Conservation (phyloP, 2,329 filamentous ascomycete species). For the Botryotinia globosa region DNA sequence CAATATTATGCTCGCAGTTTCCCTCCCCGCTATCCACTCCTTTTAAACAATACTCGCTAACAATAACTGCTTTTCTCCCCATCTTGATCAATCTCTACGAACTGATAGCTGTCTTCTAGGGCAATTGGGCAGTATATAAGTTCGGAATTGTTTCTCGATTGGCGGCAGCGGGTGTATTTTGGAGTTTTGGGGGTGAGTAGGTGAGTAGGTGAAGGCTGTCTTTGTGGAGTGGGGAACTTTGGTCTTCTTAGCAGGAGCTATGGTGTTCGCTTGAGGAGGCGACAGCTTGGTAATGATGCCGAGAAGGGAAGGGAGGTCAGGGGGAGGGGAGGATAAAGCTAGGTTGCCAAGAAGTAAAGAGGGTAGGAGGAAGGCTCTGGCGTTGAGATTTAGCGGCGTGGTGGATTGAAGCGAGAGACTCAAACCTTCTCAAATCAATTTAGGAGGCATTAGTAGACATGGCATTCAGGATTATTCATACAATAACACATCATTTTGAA, state of each 20-base stretch:
- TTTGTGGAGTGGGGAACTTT: not conserved
- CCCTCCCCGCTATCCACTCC: not conserved
- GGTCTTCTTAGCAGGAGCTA: not conserved
- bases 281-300: not conserved
- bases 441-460: not conserved
- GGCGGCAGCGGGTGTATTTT: too few relatives aligned
- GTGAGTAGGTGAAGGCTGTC: too few relatives aligned
- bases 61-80: not conserved
- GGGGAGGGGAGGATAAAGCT: not conserved
- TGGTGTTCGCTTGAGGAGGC: not conserved
- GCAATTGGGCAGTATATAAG: too few relatives aligned
- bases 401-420: not conserved
- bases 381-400: too few relatives aligned
- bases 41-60: not conserved
- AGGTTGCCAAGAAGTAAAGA: not conserved
- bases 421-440: fast-evolving
- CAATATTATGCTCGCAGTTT: not conserved
- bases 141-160: not conserved
- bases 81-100: not conserved
- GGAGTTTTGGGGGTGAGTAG: not conserved
- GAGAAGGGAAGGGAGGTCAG: fast-evolving
- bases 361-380: not conserved
- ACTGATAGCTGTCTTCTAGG: not conserved
- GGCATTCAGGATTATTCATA: not conserved
- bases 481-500: not conserved